phyloP scores from a whole-genome alignment of 257 asterid genomes.

The Eustoma russellianum region DNA sequence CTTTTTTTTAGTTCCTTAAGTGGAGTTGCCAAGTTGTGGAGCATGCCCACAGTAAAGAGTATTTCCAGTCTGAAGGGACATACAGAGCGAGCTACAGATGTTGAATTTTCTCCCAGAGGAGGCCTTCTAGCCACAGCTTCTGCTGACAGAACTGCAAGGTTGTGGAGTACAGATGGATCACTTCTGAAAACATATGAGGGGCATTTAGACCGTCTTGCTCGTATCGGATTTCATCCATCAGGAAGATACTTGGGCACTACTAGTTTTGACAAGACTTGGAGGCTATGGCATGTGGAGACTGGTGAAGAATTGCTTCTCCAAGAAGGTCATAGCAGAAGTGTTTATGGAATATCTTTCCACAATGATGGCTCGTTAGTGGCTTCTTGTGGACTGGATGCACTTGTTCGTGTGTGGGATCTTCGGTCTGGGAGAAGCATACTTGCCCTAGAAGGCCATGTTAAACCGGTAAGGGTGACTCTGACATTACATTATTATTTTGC shows the following conservation, averaged over 20 bases:
- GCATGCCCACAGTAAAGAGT: conserved; percentile 63
- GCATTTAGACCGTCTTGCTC: conserved; percentile 93
- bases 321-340: conserved; percentile 97
- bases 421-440: conserved; percentile 86
- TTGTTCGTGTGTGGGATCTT: conserved; percentile 96
- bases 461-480: conserved; percentile 49
- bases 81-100: conserved; percentile 85
- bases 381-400: conserved; percentile 87
- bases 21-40: conserved; percentile 81
- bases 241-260: conserved; percentile 91
- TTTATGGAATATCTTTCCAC: conserved; percentile 76
- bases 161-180: conserved; percentile 73
- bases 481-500: conserved; percentile 4
- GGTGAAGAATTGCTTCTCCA: conserved; percentile 82
- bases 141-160: conserved; percentile 78
- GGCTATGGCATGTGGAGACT: conserved; percentile 93
- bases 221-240: conserved; percentile 82
- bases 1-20: conserved; percentile 48
- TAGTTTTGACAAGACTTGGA: conserved; percentile 93
- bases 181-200: conserved; percentile 64
- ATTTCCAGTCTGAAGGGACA: conserved; percentile 77
- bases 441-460: conserved; percentile 89
- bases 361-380: conserved; percentile 92
- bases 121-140: conserved; percentile 79
- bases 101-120: conserved; percentile 68